phyloP scores from a whole-genome alignment of 306 rosid genomes.

The Acacia acuminata region DNA sequence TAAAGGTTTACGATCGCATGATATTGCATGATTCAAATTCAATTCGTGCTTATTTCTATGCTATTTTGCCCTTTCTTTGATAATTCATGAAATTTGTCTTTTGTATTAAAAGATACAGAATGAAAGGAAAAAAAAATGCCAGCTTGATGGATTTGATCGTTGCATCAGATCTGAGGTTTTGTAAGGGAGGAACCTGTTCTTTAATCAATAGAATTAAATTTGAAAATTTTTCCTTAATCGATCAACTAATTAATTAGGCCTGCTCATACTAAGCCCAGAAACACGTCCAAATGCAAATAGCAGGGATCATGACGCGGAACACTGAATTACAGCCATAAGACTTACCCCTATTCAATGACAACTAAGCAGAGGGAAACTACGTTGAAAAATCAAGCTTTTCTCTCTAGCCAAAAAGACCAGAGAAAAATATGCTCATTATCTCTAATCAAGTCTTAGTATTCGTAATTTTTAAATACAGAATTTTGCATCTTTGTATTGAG shows the following conservation, averaged over 20 bases:
- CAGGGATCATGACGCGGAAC: background rate
- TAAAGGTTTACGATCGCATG: background rate
- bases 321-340: background rate
- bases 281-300: background rate
- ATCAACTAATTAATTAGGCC: background rate
- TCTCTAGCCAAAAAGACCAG: background rate
- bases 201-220: background rate
- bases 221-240: background rate
- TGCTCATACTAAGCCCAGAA: background rate
- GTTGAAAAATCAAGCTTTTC: background rate
- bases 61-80: background rate
- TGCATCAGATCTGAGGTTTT: background rate
- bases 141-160: background rate
- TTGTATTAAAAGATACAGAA: background rate
- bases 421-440: background rate
- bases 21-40: conserved; percentile 7
- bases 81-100: background rate
- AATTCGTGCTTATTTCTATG: background rate
- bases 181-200: background rate
- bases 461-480: background rate
- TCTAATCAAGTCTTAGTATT: background rate
- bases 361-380: background rate
- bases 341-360: background rate
- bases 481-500: background rate
- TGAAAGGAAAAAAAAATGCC: background rate